phyloP scores from a whole-genome alignment of 192 early-diverging fungal genomes.

The Coemansia sp. region DNA sequence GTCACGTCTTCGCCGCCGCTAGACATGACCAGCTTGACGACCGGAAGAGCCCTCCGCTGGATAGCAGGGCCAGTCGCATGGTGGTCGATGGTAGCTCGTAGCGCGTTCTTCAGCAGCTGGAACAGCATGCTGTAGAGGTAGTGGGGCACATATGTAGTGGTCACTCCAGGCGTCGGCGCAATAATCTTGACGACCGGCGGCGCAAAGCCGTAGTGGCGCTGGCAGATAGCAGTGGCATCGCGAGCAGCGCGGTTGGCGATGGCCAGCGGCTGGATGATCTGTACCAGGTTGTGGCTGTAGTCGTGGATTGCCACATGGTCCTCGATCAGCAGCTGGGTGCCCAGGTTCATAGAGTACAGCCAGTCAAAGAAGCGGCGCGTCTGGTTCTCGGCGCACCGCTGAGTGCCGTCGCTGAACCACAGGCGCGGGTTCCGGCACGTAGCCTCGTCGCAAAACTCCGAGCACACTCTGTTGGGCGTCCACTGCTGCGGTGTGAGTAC shows the following conservation, averaged over 20 bases:
- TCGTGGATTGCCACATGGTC: constrained; percentile 60
- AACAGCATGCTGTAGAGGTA: constrained; percentile 59
- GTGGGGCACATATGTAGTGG: constrained; percentile 58
- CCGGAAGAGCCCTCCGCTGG: constrained; percentile 29
- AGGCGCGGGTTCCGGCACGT: constrained; percentile 44
- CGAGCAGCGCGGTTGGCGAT: constrained; percentile 54
- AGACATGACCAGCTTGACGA: constrained; percentile 55
- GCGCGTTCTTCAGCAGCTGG: constrained; percentile 60
- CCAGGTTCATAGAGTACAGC: constrained; percentile 61
- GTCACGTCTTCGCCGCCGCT: constrained; percentile 63
- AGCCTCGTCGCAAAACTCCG: constrained; percentile 42
- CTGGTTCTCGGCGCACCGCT: constrained; percentile 48
- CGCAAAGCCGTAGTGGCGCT: constrained; percentile 49
- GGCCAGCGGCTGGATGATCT: constrained; percentile 56
- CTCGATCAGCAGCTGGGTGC: constrained; percentile 61
- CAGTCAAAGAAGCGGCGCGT: constrained; percentile 58
- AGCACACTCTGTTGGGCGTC: constrained; percentile 34
- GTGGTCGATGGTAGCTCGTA: constrained; percentile 54
- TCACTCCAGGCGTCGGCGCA: constrained; percentile 47
- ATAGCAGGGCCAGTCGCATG: constrained; percentile 12
- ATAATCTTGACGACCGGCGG: constrained; percentile 52
- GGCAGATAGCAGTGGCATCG: constrained; percentile 48
- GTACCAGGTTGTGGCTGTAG: constrained; percentile 54
- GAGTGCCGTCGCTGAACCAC: constrained; percentile 46
- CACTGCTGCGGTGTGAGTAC: constrained; percentile 34